Percentiles rank a stretch among this genome's conserved stretches.
Evolutionary conservation across 2,329 filamentous ascomycete species (phyloP).

Genomic region (Pyrenochaeta sp.): DNA sequence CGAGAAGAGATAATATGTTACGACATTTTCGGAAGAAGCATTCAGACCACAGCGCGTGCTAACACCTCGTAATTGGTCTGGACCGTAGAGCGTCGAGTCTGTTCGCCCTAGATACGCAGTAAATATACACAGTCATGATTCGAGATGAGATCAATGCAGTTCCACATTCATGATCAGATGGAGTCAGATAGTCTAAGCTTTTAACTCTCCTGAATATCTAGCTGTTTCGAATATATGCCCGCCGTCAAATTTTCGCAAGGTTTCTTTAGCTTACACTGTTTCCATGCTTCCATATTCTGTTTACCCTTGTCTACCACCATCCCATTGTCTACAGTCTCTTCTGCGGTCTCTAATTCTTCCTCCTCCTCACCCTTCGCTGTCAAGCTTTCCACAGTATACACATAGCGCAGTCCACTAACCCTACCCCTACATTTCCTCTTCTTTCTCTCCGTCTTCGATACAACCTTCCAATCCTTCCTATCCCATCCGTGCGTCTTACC

Average conservation of each 20-base stretch:
- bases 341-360: background rate
- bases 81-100: too few species aligned
- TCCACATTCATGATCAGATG: too few species aligned
- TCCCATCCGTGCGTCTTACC: background rate
- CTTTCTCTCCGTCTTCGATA: background rate
- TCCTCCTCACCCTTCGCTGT: background rate
- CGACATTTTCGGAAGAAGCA: background rate
- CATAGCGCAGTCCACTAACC: background rate
- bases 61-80: too few species aligned
- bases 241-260: background rate
- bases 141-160: too few species aligned
- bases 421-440: background rate
- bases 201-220: too few species aligned
- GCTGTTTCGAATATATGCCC: too few species aligned
- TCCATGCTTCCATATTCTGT: background rate
- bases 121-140: too few species aligned
- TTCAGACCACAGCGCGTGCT: background rate
- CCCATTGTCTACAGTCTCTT: too few species aligned
- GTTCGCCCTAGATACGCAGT: too few species aligned
- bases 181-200: too few species aligned
- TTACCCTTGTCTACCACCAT: too few species aligned
- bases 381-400: background rate
- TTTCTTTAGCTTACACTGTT: background rate
- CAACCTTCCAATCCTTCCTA: background rate
- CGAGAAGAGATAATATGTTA: background rate